phyloP scores from a whole-genome alignment of 1,284 basidiomycete species.

The Crucibulum cyathiforme region DNA sequence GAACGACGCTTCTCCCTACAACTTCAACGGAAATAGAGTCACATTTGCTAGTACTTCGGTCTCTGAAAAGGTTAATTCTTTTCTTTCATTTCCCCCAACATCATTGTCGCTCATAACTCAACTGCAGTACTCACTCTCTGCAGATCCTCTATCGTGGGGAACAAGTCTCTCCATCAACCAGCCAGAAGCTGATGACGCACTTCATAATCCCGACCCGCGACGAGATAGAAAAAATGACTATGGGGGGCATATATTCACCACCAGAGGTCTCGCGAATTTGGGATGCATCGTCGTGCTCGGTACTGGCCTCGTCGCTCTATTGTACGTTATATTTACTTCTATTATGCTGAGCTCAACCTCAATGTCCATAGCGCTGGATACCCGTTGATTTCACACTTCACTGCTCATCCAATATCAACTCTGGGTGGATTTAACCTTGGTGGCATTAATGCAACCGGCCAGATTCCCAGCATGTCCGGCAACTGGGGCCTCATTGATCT shows the following conservation, averaged over 20 bases:
- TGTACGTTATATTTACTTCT: constrained; percentile 53
- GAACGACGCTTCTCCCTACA: neutral
- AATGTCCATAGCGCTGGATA: constrained; percentile 69
- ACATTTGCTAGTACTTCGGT: constrained; percentile 37
- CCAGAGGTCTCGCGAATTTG: constrained; percentile 75
- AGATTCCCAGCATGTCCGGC: constrained; percentile 70
- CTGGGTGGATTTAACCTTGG: constrained; percentile 77
- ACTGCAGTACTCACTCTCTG: constrained; percentile 67
- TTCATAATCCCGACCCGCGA: constrained; percentile 78
- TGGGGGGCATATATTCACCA: constrained; percentile 71
- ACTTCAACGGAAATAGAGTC: constrained; percentile 11
- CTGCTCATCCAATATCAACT: constrained; percentile 50
- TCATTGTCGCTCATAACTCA: constrained; percentile 13
- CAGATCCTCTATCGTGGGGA: constrained; percentile 74
- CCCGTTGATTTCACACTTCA: constrained; percentile 78
- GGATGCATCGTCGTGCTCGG: constrained; percentile 76
- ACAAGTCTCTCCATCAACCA: constrained; percentile 64
- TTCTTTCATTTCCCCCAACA: constrained; percentile 3
- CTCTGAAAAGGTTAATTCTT: constrained; percentile 41
- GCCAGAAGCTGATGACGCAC: constrained; percentile 70
- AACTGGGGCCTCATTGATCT: constrained; percentile 78
- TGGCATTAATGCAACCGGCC: constrained; percentile 82
- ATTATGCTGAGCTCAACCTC: constrained; percentile 5
- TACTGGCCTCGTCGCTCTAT: constrained; percentile 69
- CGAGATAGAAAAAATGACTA: constrained; percentile 68